phyloP scores from a whole-genome alignment of 2,329 filamentous ascomycete genomes.

The Cladorrhinum sp. region DNA sequence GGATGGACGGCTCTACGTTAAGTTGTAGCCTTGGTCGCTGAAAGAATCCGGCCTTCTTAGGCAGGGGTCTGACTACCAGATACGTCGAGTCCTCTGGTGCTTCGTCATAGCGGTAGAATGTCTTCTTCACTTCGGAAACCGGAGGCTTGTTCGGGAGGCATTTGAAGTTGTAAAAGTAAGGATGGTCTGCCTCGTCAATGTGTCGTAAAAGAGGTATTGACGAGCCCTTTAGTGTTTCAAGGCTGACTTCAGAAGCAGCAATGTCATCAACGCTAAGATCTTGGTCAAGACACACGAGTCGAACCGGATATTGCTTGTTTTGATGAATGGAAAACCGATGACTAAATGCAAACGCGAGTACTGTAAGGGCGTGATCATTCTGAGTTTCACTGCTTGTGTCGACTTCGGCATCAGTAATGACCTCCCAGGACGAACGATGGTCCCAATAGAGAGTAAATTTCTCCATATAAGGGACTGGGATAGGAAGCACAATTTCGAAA shows the following conservation, averaged over 20 bases:
- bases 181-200: constrained; percentile 23
- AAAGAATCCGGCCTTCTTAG: constrained; percentile 58
- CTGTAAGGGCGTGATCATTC: constrained; percentile 43
- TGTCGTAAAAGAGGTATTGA: constrained; percentile 41
- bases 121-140: constrained; percentile 37
- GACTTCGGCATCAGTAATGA: constrained; percentile 21
- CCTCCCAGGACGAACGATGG: constrained; percentile 34
- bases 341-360: constrained; percentile 47
- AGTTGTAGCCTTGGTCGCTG: constrained; percentile 35
- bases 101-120: constrained; percentile 36
- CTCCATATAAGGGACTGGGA: constrained; percentile 37
- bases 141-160: constrained; percentile 46
- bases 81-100: constrained; percentile 47
- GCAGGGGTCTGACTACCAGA: constrained; percentile 47
- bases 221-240: constrained; percentile 23
- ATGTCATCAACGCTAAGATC: constrained; percentile 33
- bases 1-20: constrained; percentile 31
- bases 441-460: constrained; percentile 43
- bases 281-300: constrained; percentile 33
- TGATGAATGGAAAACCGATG: constrained; percentile 43
- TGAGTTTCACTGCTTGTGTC: constrained; percentile 22
- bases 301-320: constrained; percentile 43
- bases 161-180: constrained; percentile 42
- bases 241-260: constrained; percentile 30
- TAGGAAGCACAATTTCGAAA: constrained; percentile 45